Percentiles rank a stretch among this genome's conserved stretches.
phyloP scores from a whole-genome alignment of 2,329 filamentous ascomycete genomes.

The Cryphonectria nitschkei region DNA sequence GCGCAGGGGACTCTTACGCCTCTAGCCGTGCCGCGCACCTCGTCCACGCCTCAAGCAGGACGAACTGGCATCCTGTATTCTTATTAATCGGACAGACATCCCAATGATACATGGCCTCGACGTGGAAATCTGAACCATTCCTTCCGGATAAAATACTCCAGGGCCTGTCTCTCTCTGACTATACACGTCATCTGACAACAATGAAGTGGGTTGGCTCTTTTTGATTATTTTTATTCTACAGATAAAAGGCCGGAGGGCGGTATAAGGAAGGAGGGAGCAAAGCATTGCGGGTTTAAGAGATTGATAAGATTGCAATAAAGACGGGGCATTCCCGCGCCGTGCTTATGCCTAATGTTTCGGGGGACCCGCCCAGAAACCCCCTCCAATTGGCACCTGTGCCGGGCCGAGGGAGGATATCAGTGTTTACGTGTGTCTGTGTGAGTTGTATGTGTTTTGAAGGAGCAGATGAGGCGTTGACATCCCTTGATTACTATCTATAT shows the following conservation, averaged over 20 bases:
- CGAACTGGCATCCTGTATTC: neutral
- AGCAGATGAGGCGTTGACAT: neutral
- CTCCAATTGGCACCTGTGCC: neutral
- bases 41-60: neutral
- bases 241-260: too few relatives aligned
- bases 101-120: too few relatives aligned
- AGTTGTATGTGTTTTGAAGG: neutral
- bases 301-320: neutral
- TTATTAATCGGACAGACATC: too few relatives aligned
- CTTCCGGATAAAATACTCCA: too few relatives aligned
- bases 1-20: neutral
- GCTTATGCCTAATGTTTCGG: neutral
- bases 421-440: neutral
- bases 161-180: too few relatives aligned
- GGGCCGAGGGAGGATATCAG: neutral
- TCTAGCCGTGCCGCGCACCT: neutral
- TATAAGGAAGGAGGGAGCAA: neutral
- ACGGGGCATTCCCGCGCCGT: slow-evolving; percentile 1
- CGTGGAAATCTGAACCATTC: too few relatives aligned
- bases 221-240: too few relatives aligned
- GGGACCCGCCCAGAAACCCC: neutral
- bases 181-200: too few relatives aligned
- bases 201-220: too few relatives aligned
- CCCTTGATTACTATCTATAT: neutral
- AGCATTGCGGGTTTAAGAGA: neutral